A percentile compares a stretch with the other conserved stretches of the same genome.
Evolutionary conservation across 1,284 basidiomycete genomes (phyloP).

Genomic region (Vanrija humicola): DNA sequence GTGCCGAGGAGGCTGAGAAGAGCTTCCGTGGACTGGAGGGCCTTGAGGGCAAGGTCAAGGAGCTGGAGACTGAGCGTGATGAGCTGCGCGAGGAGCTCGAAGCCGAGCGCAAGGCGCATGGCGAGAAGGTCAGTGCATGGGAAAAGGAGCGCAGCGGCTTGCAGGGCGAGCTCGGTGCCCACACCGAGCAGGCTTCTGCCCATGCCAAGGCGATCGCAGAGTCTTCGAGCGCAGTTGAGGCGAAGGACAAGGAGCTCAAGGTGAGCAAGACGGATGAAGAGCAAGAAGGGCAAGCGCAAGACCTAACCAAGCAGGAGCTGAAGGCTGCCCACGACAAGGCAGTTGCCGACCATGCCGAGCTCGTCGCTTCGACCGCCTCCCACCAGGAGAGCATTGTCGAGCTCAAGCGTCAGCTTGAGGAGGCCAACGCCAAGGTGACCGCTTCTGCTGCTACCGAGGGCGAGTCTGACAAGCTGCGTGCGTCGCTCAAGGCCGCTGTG

Average conservation of each 20-base stretch:
- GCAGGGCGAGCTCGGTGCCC: slow-evolving; percentile 6
- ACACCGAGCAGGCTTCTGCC: neutral
- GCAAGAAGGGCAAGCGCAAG: neutral
- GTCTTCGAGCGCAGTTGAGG: slow-evolving; percentile 7
- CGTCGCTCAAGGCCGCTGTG: slow-evolving; percentile 11
- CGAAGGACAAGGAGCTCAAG: slow-evolving; percentile 16
- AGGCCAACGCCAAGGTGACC: slow-evolving; percentile 14
- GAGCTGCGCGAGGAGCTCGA: slow-evolving; percentile 18
- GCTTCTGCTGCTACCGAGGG: neutral
- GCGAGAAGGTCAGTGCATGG: slow-evolving; percentile 11
- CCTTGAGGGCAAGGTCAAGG: slow-evolving; percentile 18
- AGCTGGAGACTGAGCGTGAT: slow-evolving; percentile 24
- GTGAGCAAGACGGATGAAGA: slow-evolving; percentile 5
- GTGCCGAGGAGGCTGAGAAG: slow-evolving; percentile 28
- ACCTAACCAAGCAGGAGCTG: slow-evolving; percentile 9
- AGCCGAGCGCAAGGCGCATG: slow-evolving; percentile 5
- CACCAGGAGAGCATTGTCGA: slow-evolving; percentile 21
- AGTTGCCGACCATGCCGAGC: slow-evolving; percentile 18
- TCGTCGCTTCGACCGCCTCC: slow-evolving; percentile 13
- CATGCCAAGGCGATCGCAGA: slow-evolving; percentile 12
- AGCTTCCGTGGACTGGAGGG: slow-evolving; percentile 10
- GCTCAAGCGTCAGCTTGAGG: slow-evolving; percentile 21
- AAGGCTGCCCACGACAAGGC: slow-evolving; percentile 22
- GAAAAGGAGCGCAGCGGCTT: slow-evolving; percentile 14
- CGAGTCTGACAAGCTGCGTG: slow-evolving; percentile 3